These are phyloP conservation scores for Picea engelmannii DNA, from an alignment of 83 land plant genomes.

Conservation along the genomic window DNA sequence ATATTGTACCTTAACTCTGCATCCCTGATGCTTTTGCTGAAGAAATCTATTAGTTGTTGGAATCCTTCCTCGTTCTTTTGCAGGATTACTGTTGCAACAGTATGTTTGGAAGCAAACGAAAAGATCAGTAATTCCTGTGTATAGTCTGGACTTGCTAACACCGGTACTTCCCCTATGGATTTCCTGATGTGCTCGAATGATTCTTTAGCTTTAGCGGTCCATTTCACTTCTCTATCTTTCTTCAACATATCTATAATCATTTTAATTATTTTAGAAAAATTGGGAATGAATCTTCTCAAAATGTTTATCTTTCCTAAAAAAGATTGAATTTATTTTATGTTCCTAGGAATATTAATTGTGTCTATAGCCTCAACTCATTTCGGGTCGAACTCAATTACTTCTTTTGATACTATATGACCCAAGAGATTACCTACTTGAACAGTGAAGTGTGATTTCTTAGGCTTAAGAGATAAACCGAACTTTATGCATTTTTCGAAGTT, in stretches of 20 bases:
- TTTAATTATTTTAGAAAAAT: not conserved
- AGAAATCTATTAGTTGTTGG: too few relatives aligned
- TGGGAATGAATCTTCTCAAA: not conserved
- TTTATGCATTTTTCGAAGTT: too few relatives aligned
- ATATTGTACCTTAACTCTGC: too few relatives aligned
- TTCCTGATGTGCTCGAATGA: not conserved
- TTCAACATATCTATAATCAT: not conserved
- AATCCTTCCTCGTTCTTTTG: too few relatives aligned
- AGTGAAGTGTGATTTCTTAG: too few relatives aligned
- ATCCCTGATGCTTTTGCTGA: too few relatives aligned
- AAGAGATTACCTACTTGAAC: too few relatives aligned
- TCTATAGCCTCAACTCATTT: not conserved
- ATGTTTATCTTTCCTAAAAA: not conserved
- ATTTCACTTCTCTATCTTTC: not conserved
- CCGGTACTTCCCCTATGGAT: not conserved
- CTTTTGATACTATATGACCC: not conserved
- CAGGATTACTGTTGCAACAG: too few relatives aligned
- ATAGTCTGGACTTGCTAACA: not conserved
- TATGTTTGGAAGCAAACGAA: not conserved
- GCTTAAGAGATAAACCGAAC: too few relatives aligned
- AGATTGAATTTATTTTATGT: not conserved
- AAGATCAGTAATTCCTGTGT: not conserved
- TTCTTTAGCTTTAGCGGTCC: not conserved
- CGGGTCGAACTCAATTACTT: not conserved
- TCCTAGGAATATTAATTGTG: not conserved